Base-by-base conservation (phyloP, 495 filamentous ascomycete species). In the Penicillium turbatum region DNA sequence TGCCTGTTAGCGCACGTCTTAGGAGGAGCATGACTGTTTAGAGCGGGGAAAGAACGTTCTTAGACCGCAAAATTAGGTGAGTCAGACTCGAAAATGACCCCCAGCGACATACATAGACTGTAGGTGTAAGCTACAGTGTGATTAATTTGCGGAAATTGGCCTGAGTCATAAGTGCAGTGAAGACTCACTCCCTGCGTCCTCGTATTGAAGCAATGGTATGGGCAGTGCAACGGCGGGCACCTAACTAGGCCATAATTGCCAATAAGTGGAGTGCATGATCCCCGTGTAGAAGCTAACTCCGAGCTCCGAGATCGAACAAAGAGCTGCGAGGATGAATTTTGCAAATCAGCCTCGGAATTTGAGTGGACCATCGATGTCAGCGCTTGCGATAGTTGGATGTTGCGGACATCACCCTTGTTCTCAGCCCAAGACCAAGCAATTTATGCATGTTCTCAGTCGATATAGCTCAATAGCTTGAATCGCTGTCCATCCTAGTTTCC, bases 11-110 rank as follows among this genome's bases (percentile, higher is more conserved):
- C 24, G 34, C 7, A 9, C 16, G 42, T 15, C 12, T 6, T 15
- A 6, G 31, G 32, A 35, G 10, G 11, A 35, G 3, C 32, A 35
- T 48, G 17, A 27, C 44, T 17, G 21, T 24, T 4, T 45, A n/a
- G 44, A 48, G 44, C 31, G 44, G 44, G 44, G 44, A n/a, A 47
- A n/a, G 30, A 44, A 13, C 42, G 44, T 24, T 27, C 40, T 43
- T 10, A 43, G 44, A 47, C 29, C 31, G 21, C 21, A 24, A 24
- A 4, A 24, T 24, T 24, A 4, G 10, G 27, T 46, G 43, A 46
- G 9, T 46, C 43, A 46, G 27, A 30, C 4, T 9, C 30, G 3
- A 3, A 35, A 13, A 13, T 35, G 32, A 35, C 32, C 13, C 32
- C 7, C 32, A 35, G 21, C 21, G 21, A 24, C 21, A 24, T 4